Evolutionary conservation across 2,329 filamentous ascomycete species (phyloP).

Genomic region (Nemania bipapillata): DNA sequence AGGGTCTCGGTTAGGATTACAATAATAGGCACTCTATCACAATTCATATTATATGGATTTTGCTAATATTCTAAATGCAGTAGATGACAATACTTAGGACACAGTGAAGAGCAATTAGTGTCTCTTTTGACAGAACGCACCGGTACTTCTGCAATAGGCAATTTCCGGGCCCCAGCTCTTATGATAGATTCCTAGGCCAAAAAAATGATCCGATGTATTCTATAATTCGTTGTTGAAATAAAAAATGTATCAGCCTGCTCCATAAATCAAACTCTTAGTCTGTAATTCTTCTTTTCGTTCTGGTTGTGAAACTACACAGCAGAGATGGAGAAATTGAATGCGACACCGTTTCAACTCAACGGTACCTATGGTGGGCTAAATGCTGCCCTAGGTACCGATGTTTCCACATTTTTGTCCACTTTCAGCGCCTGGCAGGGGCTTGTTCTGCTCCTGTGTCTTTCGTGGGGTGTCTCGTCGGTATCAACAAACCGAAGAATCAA

Average conservation of each 20-base stretch:
- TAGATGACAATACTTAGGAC: too few relatives aligned
- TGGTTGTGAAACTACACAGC: background rate
- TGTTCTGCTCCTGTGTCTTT: slow-evolving; percentile 13
- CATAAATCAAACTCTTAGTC: background rate
- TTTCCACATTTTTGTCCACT: background rate
- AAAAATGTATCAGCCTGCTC: background rate
- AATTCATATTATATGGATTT: too few relatives aligned
- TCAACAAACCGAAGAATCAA: slow-evolving; percentile 13
- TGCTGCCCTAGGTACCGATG: slow-evolving; percentile 8
- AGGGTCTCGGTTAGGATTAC: too few relatives aligned
- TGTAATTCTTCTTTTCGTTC: background rate
- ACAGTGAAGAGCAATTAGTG: background rate
- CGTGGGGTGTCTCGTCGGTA: slow-evolving; percentile 8
- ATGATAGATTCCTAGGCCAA: background rate
- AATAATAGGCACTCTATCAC: too few relatives aligned
- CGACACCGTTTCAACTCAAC: slow-evolving; percentile 3
- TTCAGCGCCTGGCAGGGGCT: slow-evolving; percentile 16
- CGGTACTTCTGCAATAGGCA: slow-evolving; percentile 15
- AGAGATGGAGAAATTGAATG: slow-evolving; percentile 17
- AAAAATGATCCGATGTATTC: background rate
- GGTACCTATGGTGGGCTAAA: slow-evolving; percentile 17
- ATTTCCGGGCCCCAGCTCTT: background rate
- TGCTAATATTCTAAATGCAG: too few relatives aligned
- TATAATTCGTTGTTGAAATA: slow-evolving; percentile 14
- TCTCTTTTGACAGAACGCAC: background rate